Base-by-base conservation (phyloP, 2,329 filamentous ascomycete genomes). In the Microsporum canis region DNA sequence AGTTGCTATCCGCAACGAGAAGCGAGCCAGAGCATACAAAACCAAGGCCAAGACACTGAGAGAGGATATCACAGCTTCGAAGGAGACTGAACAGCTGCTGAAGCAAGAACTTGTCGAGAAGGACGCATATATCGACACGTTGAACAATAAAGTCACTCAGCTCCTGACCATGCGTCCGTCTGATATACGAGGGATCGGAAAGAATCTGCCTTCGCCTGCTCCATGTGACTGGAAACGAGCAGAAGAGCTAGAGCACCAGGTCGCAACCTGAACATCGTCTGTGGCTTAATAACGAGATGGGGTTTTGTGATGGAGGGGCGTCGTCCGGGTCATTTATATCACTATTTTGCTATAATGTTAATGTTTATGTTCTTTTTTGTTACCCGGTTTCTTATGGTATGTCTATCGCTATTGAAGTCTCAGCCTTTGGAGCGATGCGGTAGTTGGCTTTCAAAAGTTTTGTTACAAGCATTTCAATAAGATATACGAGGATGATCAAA, bases 1-100 rank as follows among this genome's bases (percentile, higher is more conserved):
- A 33, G 14, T 59, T 8, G 55, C 57, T 12, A 60, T 55, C 8
- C 57, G 34, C 27, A 57, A 65, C 33, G 53, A 61, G 39, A 65
- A 65, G 61, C 38, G 33, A 29, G 39, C 77, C 10, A 71, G 73
- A 33, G 73, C 75, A 63, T 76, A 78, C 59, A 69, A 79, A 38
- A 67, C 74, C n/a, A 77, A 80, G 56, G 78, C 78, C 60, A 74
- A 79, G 29, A 71, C 77, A 57, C 79, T 78, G 69, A 79, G 79
- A 65, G 71, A 79, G 34, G 78, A 80, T 59, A 71, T 78, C 59
- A 74, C 72, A 58, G 75, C 75, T 14, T 80, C 78, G 68, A 77
- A 75, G 64, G 72, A 73, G 58, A 71, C 73, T 36, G 64, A 73
- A 14, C 68, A 65, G 61, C 66, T 62, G 5, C 69, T 68, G 3